Evolutionary conservation across 1,284 basidiomycete genomes (phyloP), one percentile per base, ranked within the genome.

Genomic region (Rhodofomes roseus): DNA sequence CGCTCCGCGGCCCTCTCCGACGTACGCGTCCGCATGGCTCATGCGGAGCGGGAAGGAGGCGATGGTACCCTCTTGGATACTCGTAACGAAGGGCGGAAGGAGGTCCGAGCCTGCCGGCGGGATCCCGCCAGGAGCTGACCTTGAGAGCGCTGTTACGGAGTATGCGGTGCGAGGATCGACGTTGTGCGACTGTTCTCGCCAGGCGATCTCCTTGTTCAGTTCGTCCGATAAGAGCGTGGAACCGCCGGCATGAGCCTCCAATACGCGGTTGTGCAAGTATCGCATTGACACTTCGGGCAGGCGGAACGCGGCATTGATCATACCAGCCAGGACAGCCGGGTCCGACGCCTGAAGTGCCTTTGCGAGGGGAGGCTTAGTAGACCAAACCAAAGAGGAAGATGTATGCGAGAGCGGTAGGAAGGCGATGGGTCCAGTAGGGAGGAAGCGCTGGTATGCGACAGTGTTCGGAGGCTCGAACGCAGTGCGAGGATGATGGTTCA

Each of bases 371-470:
- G 95, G 94, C 57, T 83, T 87, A 1, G 94, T 96, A 12, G 95
- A 96, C 97, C 97, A 99, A 4, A 98, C 97, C 60, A 99, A 81
- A 1, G 96, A 96, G 5, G 92, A 95, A 0, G 81, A 77, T 0
- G 85, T 88, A 1, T 87, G 79, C 0, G 91, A 95, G 65, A 87
- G 83, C 0, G 93, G 96, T 14, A 98, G 82, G 77, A 96, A 98
- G 0, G 96, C 96, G 51, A 99, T 89, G 0, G 97, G 96, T 0
- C 97, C 96, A 3, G 94, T 95, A 0, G 96, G 92, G 34, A 99
- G 83, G 79, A 99, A 99, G 27, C 96, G 82, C 75, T 99, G 97
- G 74, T 92, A 98, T 0, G 95, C 96, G 1, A 89, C 92, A 20
- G 86, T 87, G 69, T 93, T 93, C 1, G 86, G 83, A 4, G 73